Conservation (phyloP, 805 yeast species). For the Lachancea waltii region DNA sequence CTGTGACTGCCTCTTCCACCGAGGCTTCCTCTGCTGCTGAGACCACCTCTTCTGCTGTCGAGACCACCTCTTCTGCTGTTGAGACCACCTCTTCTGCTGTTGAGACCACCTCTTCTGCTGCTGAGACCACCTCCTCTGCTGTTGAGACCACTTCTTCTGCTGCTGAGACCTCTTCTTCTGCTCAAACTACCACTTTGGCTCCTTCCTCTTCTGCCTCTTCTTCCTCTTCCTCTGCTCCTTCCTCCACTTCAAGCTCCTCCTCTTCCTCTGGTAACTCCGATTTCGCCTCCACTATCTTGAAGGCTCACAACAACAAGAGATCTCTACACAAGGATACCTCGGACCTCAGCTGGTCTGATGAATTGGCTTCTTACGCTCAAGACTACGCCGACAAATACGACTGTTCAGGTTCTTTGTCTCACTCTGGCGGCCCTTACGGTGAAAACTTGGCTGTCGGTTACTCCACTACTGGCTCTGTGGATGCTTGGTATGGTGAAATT, state of each 20-base stretch:
- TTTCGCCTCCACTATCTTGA: constrained; percentile 38
- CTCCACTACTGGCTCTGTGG: constrained; percentile 45
- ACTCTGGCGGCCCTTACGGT: constrained; percentile 70
- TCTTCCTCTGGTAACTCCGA: constrained; percentile 21
- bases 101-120: neutral
- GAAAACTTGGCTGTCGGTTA: constrained; percentile 79
- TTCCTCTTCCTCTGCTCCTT: constrained; percentile 10
- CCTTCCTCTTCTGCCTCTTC: constrained; percentile 7
- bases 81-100: neutral
- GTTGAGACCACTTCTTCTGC: neutral
- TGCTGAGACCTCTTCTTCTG: neutral
- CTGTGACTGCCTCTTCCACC: constrained; percentile 1
- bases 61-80: constrained; percentile 5
- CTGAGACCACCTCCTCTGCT: constrained; percentile 3
- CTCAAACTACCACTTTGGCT: constrained; percentile 6
- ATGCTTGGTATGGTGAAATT: constrained; percentile 76
- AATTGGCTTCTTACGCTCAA: constrained; percentile 49
- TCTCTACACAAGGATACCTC: constrained; percentile 40
- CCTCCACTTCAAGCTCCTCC: constrained; percentile 12
- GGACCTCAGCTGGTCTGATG: constrained; percentile 48
- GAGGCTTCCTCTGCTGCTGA: neutral
- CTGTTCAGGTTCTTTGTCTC: constrained; percentile 51
- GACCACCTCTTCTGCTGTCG: constrained; percentile 1
- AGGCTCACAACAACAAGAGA: constrained; percentile 59
- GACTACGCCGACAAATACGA: constrained; percentile 48